Conservation (phyloP, 768 basidiomycete genomes). For the Cubamyces lactineus region DNA sequence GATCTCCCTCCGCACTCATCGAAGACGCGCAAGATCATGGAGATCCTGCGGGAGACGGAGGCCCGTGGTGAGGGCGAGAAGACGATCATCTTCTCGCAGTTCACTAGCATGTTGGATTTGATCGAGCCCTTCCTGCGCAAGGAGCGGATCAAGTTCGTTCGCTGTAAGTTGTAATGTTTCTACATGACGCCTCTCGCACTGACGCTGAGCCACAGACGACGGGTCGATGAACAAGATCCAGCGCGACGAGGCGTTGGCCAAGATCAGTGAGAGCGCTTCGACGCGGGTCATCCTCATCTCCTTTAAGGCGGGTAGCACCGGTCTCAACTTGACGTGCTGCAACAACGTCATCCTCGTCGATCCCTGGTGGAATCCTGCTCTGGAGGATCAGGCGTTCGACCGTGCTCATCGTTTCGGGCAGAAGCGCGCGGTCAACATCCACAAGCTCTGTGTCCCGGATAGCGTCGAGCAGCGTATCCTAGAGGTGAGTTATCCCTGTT, state of each 20-base stretch:
- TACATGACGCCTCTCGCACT: not conserved
- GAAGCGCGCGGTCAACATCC: slow-evolving; percentile 82
- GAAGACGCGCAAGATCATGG: slow-evolving; percentile 84
- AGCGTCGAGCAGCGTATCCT: slow-evolving; percentile 91
- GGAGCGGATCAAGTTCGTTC: slow-evolving; percentile 69
- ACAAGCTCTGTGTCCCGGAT: slow-evolving; percentile 83
- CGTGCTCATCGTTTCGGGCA: slow-evolving; percentile 91
- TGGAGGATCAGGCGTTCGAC: slow-evolving; percentile 95
- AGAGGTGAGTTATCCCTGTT: slow-evolving; percentile 43
- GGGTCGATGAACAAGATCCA: slow-evolving; percentile 81
- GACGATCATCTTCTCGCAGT: slow-evolving; percentile 96
- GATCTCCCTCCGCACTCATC: slow-evolving; percentile 72
- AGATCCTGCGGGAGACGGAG: slow-evolving; percentile 69
- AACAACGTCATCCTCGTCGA: slow-evolving; percentile 94
- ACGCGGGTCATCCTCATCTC: slow-evolving; percentile 88
- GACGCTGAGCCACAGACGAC: slow-evolving; percentile 63
- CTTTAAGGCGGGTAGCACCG: slow-evolving; percentile 93
- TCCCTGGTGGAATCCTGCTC: slow-evolving; percentile 93
- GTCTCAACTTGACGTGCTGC: slow-evolving; percentile 89
- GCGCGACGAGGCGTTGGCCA: slow-evolving; percentile 73
- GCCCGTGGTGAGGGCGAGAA: slow-evolving; percentile 71
- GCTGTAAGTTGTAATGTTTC: slow-evolving; percentile 64
- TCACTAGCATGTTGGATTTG: slow-evolving; percentile 85
- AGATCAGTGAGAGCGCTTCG: slow-evolving; percentile 62
- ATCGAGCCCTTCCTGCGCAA: slow-evolving; percentile 82